phyloP scores from a whole-genome alignment of 1,284 basidiomycete species.

The Schizophyllum amplum region DNA sequence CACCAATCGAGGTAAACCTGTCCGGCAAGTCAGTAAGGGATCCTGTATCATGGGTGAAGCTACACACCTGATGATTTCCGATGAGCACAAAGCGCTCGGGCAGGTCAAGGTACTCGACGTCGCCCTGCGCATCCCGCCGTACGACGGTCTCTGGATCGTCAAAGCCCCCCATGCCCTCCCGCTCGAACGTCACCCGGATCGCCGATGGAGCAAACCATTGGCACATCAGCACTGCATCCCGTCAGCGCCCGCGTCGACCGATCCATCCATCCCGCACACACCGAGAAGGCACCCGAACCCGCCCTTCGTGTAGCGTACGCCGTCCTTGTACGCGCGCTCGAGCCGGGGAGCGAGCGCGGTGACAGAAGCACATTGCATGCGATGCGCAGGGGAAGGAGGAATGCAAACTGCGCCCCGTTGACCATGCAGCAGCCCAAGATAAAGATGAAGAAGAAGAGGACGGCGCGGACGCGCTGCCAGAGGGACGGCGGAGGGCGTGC shows the following conservation, averaged over 20 bases:
- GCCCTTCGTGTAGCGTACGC: constrained; percentile 76
- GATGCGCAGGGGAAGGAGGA: constrained; percentile 53
- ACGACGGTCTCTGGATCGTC: constrained; percentile 52
- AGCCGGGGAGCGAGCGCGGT: constrained; percentile 33
- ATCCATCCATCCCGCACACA: constrained; percentile 28
- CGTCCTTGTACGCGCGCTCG: constrained; percentile 46
- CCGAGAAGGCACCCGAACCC: constrained; percentile 70
- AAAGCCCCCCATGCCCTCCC: constrained; percentile 53
- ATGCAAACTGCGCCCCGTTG: constrained; percentile 60
- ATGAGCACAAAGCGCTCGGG: constrained; percentile 75
- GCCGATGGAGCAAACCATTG: constrained; percentile 80
- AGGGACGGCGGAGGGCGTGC: constrained; percentile 51
- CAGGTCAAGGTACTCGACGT: constrained; percentile 54
- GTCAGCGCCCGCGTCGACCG: not conserved
- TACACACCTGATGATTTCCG: constrained; percentile 70
- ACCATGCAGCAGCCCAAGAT: constrained; percentile 60
- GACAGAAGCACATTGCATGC: constrained; percentile 30
- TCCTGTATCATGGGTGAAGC: constrained; percentile 3
- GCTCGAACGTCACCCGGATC: constrained; percentile 70
- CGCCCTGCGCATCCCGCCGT: constrained; percentile 48
- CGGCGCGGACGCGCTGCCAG: constrained; percentile 40
- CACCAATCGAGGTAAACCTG: constrained; percentile 90
- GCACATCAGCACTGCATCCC: constrained; percentile 56
- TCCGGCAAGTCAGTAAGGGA: constrained; percentile 2
- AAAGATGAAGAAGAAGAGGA: constrained; percentile 58